These are phyloP conservation scores for Candida palmyrensis DNA, from an alignment of 805 yeast genomes.

Conservation along the genomic window DNA sequence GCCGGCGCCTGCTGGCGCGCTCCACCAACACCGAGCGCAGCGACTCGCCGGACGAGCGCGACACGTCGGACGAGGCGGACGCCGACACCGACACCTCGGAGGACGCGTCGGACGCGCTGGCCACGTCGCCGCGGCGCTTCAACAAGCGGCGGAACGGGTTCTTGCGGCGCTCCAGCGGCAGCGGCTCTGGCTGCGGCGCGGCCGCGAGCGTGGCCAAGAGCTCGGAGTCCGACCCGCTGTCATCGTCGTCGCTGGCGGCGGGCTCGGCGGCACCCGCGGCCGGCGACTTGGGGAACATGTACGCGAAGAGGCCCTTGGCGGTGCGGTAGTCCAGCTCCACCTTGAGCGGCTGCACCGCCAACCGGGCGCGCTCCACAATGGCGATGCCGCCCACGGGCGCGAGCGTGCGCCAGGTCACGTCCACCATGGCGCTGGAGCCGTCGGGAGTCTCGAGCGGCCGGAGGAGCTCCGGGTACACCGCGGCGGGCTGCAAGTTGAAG, in stretches of 20 bases:
- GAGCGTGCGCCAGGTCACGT: conserved; percentile 66
- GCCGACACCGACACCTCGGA: background rate
- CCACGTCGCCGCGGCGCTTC: background rate
- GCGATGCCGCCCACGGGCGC: conserved; percentile 88
- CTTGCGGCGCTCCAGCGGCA: background rate
- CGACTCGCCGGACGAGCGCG: conserved; percentile 1
- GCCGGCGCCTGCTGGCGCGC: conserved; percentile 9
- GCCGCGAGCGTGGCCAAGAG: too few species aligned
- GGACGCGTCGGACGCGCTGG: background rate
- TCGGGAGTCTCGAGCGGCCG: conserved; percentile 34
- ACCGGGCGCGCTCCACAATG: conserved; percentile 61
- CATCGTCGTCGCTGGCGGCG: conserved; percentile 6
- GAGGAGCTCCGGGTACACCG: conserved; percentile 67
- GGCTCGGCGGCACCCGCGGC: conserved; percentile 7
- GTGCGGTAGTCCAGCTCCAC: conserved; percentile 70
- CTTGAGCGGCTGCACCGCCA: conserved; percentile 60
- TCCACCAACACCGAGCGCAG: conserved; percentile 1
- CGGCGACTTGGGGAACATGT: conserved; percentile 57
- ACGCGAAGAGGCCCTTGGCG: conserved; percentile 56
- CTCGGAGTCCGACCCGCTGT: conserved; percentile 9
- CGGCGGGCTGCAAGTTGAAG: conserved; percentile 52
- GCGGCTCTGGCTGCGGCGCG: too few species aligned
- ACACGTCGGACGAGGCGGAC: conserved; percentile 1
- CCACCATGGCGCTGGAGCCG: conserved; percentile 12
- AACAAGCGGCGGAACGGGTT: conserved; percentile 5